Evolutionary conservation across 2,329 filamentous ascomycete genomes (phyloP), one percentile per base, ranked within the genome.

Genomic region (Cercospora brassicicola): DNA sequence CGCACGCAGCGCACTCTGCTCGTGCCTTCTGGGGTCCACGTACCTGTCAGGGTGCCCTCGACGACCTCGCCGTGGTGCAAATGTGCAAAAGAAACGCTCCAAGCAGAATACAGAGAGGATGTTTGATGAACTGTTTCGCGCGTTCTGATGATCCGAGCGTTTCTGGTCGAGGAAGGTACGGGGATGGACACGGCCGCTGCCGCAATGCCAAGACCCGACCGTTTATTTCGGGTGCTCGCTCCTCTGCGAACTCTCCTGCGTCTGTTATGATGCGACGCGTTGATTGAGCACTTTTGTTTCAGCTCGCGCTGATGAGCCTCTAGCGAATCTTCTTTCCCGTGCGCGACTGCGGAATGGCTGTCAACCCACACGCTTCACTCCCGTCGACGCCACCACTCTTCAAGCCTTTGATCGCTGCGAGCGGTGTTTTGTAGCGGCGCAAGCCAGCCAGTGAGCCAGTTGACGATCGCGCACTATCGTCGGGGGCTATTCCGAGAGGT

Each of bases 81-180:
- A 53, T 51, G 45, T 39, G 30, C 28, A 64, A 59, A 64, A 20
- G 30, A 59, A 56, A 53, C 55, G 59, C 61, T 60, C 53, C 57
- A 61, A 61, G 59, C 59, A 48, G 59, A 61, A 61, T 61, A 36
- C 59, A 61, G 59, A 48, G 59, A 61, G 18, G 33, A 59, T 61
- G 65, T 45, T 30, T 64, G 65, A 61, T 67, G 65, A 51, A 67
- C 33, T 55, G 65, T 67, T 60, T 67, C 59, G 60, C 60, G 65
- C 57, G 59, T 61, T 61, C 60, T 51, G 59, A 59, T 62, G 56
- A 62, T 62, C 62, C 65, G 62, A 53, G 61, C 65, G 51, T 51
- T 51, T 33, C 53, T 62, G 30, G 20, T 53, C 48, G 59, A 66
- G 33, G 59, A 62, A 66, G 31, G 64, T 55, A 26, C 57, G 59